phyloP scores from a whole-genome alignment of 805 yeast species.

The Cyberlindnera saturnus region DNA sequence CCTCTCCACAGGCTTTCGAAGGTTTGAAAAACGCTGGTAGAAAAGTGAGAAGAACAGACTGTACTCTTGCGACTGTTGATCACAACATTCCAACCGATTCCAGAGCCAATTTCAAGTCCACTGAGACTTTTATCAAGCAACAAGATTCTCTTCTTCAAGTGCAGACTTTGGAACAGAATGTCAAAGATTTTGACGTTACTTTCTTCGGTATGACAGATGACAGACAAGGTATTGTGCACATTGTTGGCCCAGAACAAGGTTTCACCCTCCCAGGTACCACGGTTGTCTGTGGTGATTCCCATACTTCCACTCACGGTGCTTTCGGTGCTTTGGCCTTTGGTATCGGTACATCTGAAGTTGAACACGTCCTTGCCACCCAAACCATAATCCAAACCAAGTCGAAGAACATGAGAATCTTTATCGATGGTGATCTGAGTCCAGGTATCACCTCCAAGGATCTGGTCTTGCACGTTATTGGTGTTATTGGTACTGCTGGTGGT shows the following conservation, averaged over 20 bases:
- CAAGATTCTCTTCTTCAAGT: slow-evolving; percentile 92
- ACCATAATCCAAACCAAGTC: slow-evolving; percentile 92
- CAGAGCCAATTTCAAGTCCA: slow-evolving; percentile 68
- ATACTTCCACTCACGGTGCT: slow-evolving; percentile 98
- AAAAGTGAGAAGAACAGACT: slow-evolving; percentile 82
- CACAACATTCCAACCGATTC: slow-evolving; percentile 95
- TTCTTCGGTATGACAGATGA: slow-evolving; percentile 92
- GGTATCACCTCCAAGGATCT: slow-evolving; percentile 97
- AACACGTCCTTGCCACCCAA: slow-evolving; percentile 97
- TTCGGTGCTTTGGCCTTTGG: slow-evolving; percentile 97
- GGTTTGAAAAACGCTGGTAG: slow-evolving; percentile 87
- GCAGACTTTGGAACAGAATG: slow-evolving; percentile 87
- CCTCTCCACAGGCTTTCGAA: slow-evolving; percentile 98
- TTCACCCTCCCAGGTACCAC: slow-evolving; percentile 98
- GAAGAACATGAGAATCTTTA: slow-evolving; percentile 87
- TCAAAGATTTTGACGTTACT: slow-evolving; percentile 80
- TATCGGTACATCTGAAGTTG: slow-evolving; percentile 98
- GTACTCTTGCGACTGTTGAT: slow-evolving; percentile 92
- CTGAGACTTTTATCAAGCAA: slow-evolving; percentile 78
- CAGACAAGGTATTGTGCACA: slow-evolving; percentile 97
- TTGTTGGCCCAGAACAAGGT: slow-evolving; percentile 98
- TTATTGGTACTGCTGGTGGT: slow-evolving; percentile 99
- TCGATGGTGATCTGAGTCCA: slow-evolving; percentile 75
- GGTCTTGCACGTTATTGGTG: slow-evolving; percentile 89
- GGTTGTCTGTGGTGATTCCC: slow-evolving; percentile 98